Evolutionary conservation across 345 rosid species (phyloP).

Genomic region (Eucalyptus erythrocorys): DNA sequence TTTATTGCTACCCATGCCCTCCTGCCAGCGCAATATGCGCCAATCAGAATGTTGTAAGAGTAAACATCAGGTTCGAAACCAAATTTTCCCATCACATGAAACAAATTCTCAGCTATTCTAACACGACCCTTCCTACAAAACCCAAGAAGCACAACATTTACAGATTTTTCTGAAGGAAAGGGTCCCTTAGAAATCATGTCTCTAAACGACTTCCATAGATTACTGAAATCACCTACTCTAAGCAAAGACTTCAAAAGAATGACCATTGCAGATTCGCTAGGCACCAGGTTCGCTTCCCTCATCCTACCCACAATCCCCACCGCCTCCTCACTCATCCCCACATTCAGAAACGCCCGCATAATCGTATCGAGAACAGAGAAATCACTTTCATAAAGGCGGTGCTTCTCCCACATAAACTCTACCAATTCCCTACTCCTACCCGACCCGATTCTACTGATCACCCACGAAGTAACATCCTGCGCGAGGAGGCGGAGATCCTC

Average conservation of each 20-base stretch:
- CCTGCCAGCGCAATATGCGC: constrained; percentile 40
- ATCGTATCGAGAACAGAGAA: constrained; percentile 54
- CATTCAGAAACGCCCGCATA: constrained; percentile 45
- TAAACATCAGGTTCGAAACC: constrained; percentile 41
- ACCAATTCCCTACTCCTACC: constrained; percentile 31
- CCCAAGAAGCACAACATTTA: constrained; percentile 44
- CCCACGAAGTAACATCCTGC: constrained; percentile 52
- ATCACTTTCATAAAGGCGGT: constrained; percentile 38
- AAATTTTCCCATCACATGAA: constrained; percentile 43
- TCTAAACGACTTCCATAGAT: constrained; percentile 57
- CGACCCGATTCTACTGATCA: constrained; percentile 39
- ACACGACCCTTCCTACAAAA: constrained; percentile 44
- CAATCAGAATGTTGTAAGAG: constrained; percentile 51
- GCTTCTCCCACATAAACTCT: constrained; percentile 50
- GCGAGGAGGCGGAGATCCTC: constrained; percentile 31
- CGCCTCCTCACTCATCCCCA: constrained; percentile 27
- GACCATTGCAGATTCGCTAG: constrained; percentile 42
- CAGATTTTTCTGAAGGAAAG: constrained; percentile 23
- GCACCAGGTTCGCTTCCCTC: constrained; percentile 37
- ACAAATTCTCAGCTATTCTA: constrained; percentile 39
- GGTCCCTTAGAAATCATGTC: constrained; percentile 50
- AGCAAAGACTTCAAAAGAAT: constrained; percentile 44
- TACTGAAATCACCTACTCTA: constrained; percentile 44
- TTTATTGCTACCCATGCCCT: constrained; percentile 19
- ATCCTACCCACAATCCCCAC: constrained; percentile 31